These are phyloP conservation scores for Castanea sativa DNA, from an alignment of 306 rosid species.

Conservation along the genomic window DNA sequence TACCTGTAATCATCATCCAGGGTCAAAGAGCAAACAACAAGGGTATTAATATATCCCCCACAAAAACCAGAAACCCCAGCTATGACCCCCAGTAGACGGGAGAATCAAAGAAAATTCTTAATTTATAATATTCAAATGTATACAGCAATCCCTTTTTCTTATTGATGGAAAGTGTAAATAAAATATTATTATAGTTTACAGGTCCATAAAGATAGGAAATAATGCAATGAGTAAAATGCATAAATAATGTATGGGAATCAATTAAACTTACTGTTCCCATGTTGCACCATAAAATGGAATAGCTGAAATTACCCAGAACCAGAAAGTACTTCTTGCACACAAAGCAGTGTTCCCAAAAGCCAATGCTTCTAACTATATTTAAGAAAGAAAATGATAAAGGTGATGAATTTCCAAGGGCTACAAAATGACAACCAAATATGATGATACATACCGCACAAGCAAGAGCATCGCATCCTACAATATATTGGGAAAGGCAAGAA, in stretches of 20 bases:
- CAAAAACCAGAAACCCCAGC: neutral
- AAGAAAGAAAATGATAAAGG: neutral
- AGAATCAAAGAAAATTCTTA: neutral
- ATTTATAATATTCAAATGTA: neutral
- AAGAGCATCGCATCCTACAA: slow-evolving; percentile 98
- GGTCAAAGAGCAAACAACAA: neutral
- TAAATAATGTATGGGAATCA: slow-evolving; percentile 1
- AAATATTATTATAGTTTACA: neutral
- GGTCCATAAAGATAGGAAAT: neutral
- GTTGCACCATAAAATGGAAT: slow-evolving; percentile 90
- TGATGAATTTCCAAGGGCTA: neutral
- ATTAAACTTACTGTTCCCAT: slow-evolving; percentile 89
- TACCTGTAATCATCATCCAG: slow-evolving; percentile 14
- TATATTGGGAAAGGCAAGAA: slow-evolving; percentile 21
- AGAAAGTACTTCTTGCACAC: slow-evolving; percentile 87
- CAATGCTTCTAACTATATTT: slow-evolving; percentile 73
- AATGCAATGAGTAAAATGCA: neutral
- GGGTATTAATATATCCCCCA: neutral
- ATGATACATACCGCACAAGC: slow-evolving; percentile 80
- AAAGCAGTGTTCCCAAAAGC: slow-evolving; percentile 95
- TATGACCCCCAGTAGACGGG: neutral
- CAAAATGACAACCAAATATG: slow-evolving; percentile 13
- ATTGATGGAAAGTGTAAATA: neutral
- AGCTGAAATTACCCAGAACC: slow-evolving; percentile 97
- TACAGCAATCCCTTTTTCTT: neutral